These are phyloP conservation scores for Diutina ranongensis DNA, from an alignment of 1,139 yeast species.

Conservation along the genomic window DNA sequence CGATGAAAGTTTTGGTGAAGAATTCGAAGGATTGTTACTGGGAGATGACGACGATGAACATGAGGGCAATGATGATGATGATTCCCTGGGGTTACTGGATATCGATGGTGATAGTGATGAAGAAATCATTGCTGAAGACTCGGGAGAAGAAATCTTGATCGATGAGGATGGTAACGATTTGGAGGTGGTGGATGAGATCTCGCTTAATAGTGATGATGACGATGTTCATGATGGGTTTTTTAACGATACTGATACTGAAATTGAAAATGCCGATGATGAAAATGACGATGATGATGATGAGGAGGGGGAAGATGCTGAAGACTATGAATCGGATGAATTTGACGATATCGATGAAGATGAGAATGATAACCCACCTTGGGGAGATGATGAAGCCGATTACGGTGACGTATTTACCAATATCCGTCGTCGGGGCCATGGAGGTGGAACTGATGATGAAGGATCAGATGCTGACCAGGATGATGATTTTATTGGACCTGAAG, in stretches of 20 bases:
- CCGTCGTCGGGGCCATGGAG: not conserved
- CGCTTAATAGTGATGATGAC: slow-evolving; percentile 10
- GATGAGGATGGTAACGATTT: slow-evolving; percentile 10
- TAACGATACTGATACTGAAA: slow-evolving; percentile 27
- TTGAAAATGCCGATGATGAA: slow-evolving; percentile 29
- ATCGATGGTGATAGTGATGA: slow-evolving; percentile 13
- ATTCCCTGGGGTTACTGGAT: slow-evolving; percentile 10
- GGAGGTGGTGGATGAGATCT: slow-evolving; percentile 10
- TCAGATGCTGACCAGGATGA: slow-evolving; percentile 11
- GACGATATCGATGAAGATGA: slow-evolving; percentile 21
- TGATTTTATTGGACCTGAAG: slow-evolving; percentile 7
- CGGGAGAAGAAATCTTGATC: slow-evolving; percentile 12
- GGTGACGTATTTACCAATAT: not conserved
- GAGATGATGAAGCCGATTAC: not conserved
- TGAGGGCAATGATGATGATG: slow-evolving; percentile 15
- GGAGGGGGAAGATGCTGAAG: slow-evolving; percentile 12
- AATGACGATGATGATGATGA: slow-evolving; percentile 14
- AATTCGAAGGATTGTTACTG: slow-evolving; percentile 6
- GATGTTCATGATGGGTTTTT: slow-evolving; percentile 14
- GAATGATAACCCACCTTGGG: not conserved
- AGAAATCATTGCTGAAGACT: slow-evolving; percentile 17
- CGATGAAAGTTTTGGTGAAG: slow-evolving; percentile 20
- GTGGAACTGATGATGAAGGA: slow-evolving; percentile 9
- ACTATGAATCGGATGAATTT: slow-evolving; percentile 14
- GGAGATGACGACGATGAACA: slow-evolving; percentile 16